These are phyloP conservation scores for Chamaecrista fasciculata DNA, from an alignment of 306 rosid species.

Conservation along the genomic window DNA sequence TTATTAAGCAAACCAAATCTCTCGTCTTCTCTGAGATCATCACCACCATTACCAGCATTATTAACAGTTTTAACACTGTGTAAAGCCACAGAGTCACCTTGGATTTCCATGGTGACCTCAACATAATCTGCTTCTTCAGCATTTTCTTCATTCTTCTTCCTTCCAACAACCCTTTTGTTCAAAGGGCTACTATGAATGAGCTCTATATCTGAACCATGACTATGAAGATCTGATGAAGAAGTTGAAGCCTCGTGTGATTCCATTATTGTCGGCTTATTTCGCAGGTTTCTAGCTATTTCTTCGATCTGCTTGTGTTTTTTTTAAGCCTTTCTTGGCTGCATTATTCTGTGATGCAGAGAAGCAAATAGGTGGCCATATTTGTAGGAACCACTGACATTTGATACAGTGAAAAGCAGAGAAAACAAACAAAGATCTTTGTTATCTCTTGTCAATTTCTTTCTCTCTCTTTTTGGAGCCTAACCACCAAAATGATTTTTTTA, in stretches of 20 bases:
- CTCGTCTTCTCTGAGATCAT: constrained; percentile 27
- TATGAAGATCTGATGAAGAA: constrained; percentile 34
- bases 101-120: constrained; percentile 48
- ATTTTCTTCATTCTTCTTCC: constrained; percentile 30
- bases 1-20: constrained; percentile 30
- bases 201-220: constrained; percentile 38
- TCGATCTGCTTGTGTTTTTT: background rate
- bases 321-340: background rate
- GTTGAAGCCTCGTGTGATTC: too few relatives aligned
- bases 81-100: constrained; percentile 45
- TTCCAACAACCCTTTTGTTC: constrained; percentile 38
- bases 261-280: too few relatives aligned
- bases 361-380: background rate
- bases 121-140: constrained; percentile 34
- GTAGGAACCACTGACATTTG: background rate
- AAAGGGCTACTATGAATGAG: constrained; percentile 38
- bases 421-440: background rate
- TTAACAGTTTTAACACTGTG: constrained; percentile 38
- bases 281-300: too few relatives aligned
- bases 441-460: background rate
- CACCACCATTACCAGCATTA: background rate
- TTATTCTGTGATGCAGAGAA: background rate
- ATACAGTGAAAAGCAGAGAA: background rate
- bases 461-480: background rate
- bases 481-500: too few relatives aligned